Percentiles rank a stretch among this genome's conserved stretches.
phyloP scores from a whole-genome alignment of 495 filamentous ascomycete species.

The Neurospora intermedia region DNA sequence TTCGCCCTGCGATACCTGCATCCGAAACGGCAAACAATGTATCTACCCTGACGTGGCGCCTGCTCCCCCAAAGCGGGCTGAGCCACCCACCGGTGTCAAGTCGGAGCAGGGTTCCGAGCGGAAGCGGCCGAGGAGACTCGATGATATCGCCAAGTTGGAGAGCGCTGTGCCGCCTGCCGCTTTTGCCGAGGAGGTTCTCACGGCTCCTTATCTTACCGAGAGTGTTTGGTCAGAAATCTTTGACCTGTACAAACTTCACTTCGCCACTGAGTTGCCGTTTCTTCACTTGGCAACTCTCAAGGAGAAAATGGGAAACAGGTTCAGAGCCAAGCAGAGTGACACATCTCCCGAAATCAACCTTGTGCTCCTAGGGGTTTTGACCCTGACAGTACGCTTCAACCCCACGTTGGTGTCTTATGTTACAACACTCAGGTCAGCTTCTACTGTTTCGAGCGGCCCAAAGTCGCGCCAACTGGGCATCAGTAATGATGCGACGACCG shows the following conservation, averaged over 20 bases:
- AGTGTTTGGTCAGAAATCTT: conserved; percentile 63
- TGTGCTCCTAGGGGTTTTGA: conserved; percentile 65
- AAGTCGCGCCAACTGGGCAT: conserved; percentile 21
- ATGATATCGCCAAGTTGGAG: conserved; percentile 33
- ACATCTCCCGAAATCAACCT: conserved; percentile 42
- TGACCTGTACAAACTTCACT: conserved; percentile 74
- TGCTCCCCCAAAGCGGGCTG: conserved; percentile 46
- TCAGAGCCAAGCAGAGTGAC: conserved; percentile 33
- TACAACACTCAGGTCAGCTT: conserved; percentile 32
- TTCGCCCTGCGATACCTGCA: conserved; percentile 64
- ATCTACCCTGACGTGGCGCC: conserved; percentile 56
- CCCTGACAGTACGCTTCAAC: conserved; percentile 72
- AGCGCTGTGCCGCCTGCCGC: conserved; percentile 19
- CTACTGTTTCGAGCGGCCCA: conserved; percentile 19
- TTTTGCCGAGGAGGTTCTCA: conserved; percentile 38
- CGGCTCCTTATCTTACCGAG: conserved; percentile 48
- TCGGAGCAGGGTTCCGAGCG: conserved; percentile 51
- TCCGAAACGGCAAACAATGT: conserved; percentile 65
- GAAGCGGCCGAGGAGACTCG: conserved; percentile 49
- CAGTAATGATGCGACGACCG: conserved; percentile 46
- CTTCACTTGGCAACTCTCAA: conserved; percentile 71
- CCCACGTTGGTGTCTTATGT: conserved; percentile 52
- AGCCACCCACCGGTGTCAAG: conserved; percentile 35
- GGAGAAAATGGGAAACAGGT: conserved; percentile 35
- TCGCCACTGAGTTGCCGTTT: conserved; percentile 72